These are phyloP conservation scores for Curvularia eragrostidis DNA, from an alignment of 2,329 filamentous ascomycete genomes.

Conservation along the genomic window DNA sequence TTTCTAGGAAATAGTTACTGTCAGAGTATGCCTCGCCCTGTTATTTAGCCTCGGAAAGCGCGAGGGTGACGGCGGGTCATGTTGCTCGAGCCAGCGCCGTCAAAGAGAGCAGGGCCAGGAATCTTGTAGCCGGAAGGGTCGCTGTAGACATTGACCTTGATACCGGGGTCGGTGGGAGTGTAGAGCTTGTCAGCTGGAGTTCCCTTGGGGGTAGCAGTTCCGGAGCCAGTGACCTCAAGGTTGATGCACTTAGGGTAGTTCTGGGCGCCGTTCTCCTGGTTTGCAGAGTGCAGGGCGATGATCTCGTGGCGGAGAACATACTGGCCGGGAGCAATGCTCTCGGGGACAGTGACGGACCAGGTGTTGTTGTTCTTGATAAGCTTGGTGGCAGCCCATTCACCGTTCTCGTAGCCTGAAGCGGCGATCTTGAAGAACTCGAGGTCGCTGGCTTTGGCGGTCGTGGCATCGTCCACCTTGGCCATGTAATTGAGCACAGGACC, in stretches of 20 bases:
- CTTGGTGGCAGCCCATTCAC: conserved; percentile 63
- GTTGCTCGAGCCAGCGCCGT: conserved; percentile 8
- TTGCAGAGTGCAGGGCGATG: conserved; percentile 57
- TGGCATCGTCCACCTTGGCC: conserved; percentile 63
- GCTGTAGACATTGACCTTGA: conserved; percentile 66
- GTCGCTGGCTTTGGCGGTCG: conserved; percentile 58
- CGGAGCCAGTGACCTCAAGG: conserved; percentile 59
- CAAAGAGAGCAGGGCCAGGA: background rate
- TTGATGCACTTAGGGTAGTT: conserved; percentile 61
- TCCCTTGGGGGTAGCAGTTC: conserved; percentile 55
- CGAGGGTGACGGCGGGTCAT: background rate
- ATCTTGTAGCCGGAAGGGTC: conserved; percentile 4
- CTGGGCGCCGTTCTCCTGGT: conserved; percentile 53
- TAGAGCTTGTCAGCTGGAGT: conserved; percentile 61
- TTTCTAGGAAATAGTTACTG: background rate
- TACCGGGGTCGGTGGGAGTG: conserved; percentile 63
- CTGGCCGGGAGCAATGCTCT: conserved; percentile 54
- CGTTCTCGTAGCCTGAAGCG: conserved; percentile 60
- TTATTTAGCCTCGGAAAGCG: background rate
- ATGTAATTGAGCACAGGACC: conserved; percentile 34
- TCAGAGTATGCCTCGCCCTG: conserved; percentile 5
- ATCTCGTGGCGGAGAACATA: conserved; percentile 65
- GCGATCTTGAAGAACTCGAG: conserved; percentile 71
- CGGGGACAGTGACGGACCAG: conserved; percentile 55
- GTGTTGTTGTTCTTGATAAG: conserved; percentile 56